Conservation (phyloP, 2,329 filamentous ascomycete species). For the Aspergillus pseudonomiae region DNA sequence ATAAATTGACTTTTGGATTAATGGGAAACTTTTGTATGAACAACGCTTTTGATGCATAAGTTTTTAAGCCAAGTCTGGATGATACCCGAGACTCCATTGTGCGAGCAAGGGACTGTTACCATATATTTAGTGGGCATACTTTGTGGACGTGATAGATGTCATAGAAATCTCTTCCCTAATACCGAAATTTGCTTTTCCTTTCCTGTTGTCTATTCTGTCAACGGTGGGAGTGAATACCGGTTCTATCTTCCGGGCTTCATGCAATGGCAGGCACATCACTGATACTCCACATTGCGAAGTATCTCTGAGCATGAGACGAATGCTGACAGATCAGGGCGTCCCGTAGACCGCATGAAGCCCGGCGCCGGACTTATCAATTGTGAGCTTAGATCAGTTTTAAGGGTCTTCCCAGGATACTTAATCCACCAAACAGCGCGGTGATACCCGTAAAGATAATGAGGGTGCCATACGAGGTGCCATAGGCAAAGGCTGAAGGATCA, state of each 20-base stretch:
- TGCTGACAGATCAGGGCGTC: background rate
- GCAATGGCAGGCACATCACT: background rate
- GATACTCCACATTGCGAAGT: background rate
- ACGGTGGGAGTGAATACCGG: background rate
- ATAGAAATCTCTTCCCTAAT: background rate
- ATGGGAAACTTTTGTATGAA: background rate
- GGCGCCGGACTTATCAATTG: background rate
- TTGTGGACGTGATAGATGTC: background rate
- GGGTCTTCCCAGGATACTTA: background rate
- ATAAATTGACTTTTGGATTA: background rate
- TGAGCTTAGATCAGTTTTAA: background rate
- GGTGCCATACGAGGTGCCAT: constrained; percentile 31
- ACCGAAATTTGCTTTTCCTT: background rate
- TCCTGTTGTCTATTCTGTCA: background rate
- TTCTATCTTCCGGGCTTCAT: background rate
- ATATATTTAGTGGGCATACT: background rate
- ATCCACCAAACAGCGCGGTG: constrained; percentile 6
- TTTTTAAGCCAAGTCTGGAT: background rate
- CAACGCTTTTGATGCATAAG: background rate
- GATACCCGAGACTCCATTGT: background rate
- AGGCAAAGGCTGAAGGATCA: constrained; percentile 24
- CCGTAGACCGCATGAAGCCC: background rate
- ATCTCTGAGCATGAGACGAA: background rate
- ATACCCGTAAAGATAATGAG: constrained; percentile 34
- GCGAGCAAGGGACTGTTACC: background rate